A percentile compares a stretch with the other conserved stretches of the same genome.
Conservation (phyloP, 164 flowering plant genomes). For the Piper longum region DNA sequence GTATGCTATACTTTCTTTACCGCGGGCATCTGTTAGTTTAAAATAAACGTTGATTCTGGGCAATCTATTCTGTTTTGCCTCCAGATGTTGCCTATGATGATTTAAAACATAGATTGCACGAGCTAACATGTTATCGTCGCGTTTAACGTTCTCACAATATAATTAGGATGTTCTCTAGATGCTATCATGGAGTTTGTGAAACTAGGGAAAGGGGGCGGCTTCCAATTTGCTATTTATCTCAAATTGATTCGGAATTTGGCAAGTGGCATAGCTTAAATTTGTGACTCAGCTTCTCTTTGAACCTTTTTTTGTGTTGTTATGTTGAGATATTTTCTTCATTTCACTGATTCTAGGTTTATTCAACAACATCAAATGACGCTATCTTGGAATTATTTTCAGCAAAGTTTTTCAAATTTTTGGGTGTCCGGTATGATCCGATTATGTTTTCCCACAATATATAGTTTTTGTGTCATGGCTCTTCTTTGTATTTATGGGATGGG, state of each 20-base stretch:
- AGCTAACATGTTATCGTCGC: not conserved
- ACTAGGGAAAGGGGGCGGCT: slow-evolving; percentile 49
- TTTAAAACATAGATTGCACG: not conserved
- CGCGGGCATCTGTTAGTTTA: no score
- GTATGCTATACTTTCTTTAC: no score
- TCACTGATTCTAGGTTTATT: slow-evolving; percentile 30
- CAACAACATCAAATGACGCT: slow-evolving; percentile 26
- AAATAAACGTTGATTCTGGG: no score
- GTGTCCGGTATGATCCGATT: slow-evolving; percentile 51
- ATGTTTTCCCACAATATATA: not conserved
- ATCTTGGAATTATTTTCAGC: slow-evolving; percentile 37
- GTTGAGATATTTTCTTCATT: not conserved
- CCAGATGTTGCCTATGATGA: slow-evolving; percentile 7
- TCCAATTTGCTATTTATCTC: slow-evolving; percentile 52
- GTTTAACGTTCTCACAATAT: not conserved
- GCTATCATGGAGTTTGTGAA: slow-evolving; percentile 83
- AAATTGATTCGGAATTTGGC: slow-evolving; percentile 49
- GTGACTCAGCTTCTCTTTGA: not conserved
- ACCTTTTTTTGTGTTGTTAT: not conserved
- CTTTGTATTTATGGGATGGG: not conserved
- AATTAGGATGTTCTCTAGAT: slow-evolving; percentile 60
- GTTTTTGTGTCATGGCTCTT: not conserved
- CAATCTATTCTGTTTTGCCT: slow-evolving; percentile 26
- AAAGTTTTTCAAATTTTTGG: slow-evolving; percentile 70
- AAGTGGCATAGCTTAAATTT: slow-evolving; percentile 17